Conservation (phyloP, 495 filamentous ascomycete genomes). For the Aspergillus funiculosus region DNA sequence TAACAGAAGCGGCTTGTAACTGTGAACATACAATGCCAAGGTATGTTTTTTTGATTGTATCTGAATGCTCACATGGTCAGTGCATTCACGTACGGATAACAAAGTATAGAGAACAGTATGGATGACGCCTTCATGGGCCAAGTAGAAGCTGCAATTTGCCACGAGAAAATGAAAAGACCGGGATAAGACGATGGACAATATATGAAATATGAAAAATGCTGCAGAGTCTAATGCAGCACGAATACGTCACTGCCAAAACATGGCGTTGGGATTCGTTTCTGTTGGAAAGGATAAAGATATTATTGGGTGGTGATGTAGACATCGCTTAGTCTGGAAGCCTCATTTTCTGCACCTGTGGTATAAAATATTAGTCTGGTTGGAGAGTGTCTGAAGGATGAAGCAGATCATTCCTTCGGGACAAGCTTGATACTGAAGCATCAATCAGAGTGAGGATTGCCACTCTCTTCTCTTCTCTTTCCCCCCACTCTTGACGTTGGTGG, state of each 20-base stretch:
- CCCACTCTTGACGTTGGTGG: not conserved
- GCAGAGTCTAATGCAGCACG: not conserved
- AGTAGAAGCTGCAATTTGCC: not conserved
- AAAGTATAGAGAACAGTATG: not conserved
- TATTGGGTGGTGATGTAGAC: constrained; percentile 7
- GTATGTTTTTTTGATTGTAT: no score
- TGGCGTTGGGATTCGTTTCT: constrained; percentile 3
- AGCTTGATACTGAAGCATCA: not conserved
- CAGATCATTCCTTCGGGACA: not conserved
- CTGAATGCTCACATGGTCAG: no score
- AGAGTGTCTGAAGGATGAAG: not conserved
- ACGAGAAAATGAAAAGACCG: no score
- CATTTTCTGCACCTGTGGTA: not conserved
- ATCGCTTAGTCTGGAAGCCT: not conserved
- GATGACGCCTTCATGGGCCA: constrained; percentile 2
- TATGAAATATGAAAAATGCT: no score
- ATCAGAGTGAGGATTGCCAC: not conserved
- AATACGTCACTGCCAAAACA: not conserved
- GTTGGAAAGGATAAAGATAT: not conserved
- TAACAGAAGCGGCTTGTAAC: no score
- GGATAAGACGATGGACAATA: no score
- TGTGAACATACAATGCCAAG: no score
- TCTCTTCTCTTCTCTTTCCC: not conserved
- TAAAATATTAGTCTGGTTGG: not conserved
- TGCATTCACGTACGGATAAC: not conserved